Percentiles rank a stretch among this genome's conserved stretches.
Conservation (phyloP, 1,139 yeast genomes). For the Geotrichum histeridarum region DNA sequence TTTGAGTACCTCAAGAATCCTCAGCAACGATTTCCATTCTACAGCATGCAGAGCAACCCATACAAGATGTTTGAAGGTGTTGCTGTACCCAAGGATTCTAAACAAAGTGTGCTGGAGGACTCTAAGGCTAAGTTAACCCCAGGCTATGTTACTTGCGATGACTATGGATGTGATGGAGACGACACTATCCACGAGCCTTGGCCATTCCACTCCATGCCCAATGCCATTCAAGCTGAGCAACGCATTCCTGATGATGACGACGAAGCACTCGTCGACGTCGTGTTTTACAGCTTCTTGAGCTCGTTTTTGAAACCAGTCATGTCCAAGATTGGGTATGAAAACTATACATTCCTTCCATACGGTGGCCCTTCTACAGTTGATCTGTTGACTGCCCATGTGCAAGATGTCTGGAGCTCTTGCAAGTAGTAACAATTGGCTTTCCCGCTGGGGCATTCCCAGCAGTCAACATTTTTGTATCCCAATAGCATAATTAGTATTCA, state of each 20-base stretch:
- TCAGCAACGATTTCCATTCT: constrained; percentile 25
- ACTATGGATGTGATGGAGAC: constrained; percentile 79
- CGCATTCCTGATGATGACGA: constrained; percentile 29
- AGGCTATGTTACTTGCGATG: constrained; percentile 82
- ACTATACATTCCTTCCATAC: constrained; percentile 22
- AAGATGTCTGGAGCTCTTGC: constrained; percentile 11
- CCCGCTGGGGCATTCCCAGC: no score
- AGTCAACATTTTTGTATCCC: no score
- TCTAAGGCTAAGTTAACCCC: constrained; percentile 29
- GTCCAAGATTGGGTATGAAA: constrained; percentile 23
- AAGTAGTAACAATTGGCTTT: background rate
- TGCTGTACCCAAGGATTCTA: constrained; percentile 13
- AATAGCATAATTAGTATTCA: no score
- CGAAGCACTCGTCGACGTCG: constrained; percentile 53
- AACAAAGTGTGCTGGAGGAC: background rate
- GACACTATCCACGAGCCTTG: constrained; percentile 74
- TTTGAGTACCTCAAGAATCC: constrained; percentile 18
- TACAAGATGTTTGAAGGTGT: background rate
- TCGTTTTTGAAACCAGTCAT: constrained; percentile 60
- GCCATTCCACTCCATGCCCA: constrained; percentile 59
- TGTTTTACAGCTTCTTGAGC: constrained; percentile 71
- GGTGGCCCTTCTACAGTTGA: constrained; percentile 25
- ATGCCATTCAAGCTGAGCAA: constrained; percentile 56
- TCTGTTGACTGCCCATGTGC: constrained; percentile 22
- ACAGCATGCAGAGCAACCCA: constrained; percentile 11